Evolutionary conservation across 257 asterid species (phyloP).

Genomic region (Schizonepeta tenuifolia): DNA sequence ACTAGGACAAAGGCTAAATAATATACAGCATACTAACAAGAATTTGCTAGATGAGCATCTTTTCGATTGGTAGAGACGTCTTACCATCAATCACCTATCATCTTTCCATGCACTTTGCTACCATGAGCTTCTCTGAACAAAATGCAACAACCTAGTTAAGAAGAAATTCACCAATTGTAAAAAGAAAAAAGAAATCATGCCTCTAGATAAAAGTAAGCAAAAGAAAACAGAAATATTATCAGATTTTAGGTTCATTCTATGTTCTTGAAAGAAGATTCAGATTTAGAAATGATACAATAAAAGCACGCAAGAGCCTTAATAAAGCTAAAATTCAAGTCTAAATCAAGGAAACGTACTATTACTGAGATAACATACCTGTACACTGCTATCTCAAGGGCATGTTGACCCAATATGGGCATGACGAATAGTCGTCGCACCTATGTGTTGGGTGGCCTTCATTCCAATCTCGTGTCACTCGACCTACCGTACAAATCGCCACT

Average conservation of each 20-base stretch:
- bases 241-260: too few species aligned
- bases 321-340: background rate
- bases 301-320: too few species aligned
- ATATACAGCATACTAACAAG: slow-evolving; percentile 63
- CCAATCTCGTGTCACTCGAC: slow-evolving; percentile 62
- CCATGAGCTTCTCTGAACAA: slow-evolving; percentile 51
- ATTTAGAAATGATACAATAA: too few species aligned
- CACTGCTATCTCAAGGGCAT: slow-evolving; percentile 47
- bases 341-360: slow-evolving; percentile 19
- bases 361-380: slow-evolving; percentile 63
- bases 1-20: slow-evolving; percentile 46
- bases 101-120: slow-evolving; percentile 40
- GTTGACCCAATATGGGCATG: slow-evolving; percentile 46
- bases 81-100: slow-evolving; percentile 33
- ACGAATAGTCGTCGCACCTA: slow-evolving; percentile 38
- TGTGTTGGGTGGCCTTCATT: slow-evolving; percentile 46
- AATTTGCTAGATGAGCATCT: slow-evolving; percentile 35
- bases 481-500: slow-evolving; percentile 52
- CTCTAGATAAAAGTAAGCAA: background rate
- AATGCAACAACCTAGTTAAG: slow-evolving; percentile 20
- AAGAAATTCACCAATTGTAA: background rate
- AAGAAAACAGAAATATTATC: background rate
- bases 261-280: too few species aligned
- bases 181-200: background rate
- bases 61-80: slow-evolving; percentile 35